These are phyloP conservation scores for Prunus dulcis DNA, from an alignment of 306 rosid species.

Conservation along the genomic window DNA sequence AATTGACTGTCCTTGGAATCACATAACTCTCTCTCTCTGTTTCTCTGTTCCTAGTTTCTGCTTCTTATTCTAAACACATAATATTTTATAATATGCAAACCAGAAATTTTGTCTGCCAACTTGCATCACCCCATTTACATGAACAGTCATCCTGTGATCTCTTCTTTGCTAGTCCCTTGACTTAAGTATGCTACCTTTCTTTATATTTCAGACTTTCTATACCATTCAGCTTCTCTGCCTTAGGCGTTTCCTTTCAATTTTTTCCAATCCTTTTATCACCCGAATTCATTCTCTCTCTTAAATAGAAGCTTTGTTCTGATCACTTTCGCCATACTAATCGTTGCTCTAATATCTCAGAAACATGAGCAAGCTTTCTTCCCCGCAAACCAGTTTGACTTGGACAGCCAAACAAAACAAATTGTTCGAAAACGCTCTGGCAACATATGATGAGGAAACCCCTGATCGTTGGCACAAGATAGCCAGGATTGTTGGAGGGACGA, in stretches of 20 bases:
- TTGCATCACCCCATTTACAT: slow-evolving; percentile 27
- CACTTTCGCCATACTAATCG: slow-evolving; percentile 21
- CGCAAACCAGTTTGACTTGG: slow-evolving; percentile 39
- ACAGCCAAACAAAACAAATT: slow-evolving; percentile 51
- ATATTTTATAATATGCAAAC: slow-evolving; percentile 17
- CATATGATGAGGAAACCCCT: slow-evolving; percentile 53
- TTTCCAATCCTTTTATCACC: slow-evolving; percentile 13
- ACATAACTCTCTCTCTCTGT: slow-evolving; percentile 1
- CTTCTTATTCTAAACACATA: slow-evolving; percentile 7
- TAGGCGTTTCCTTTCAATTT: slow-evolving; percentile 2
- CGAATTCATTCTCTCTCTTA: slow-evolving; percentile 27
- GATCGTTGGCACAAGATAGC: slow-evolving; percentile 68
- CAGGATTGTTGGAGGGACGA: slow-evolving; percentile 54
- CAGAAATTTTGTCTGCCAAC: slow-evolving; percentile 18
- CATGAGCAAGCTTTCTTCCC: slow-evolving; percentile 39
- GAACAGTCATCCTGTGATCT: slow-evolving; percentile 23
- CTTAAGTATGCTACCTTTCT: slow-evolving; percentile 19
- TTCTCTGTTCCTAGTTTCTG: slow-evolving; percentile 17
- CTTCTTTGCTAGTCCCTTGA: slow-evolving; percentile 25
- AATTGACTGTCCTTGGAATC: slow-evolving; percentile 17
- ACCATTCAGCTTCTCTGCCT: slow-evolving; percentile 11
- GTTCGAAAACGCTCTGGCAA: slow-evolving; percentile 67
- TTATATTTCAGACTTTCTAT: slow-evolving; percentile 27
- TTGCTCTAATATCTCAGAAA: slow-evolving; percentile 17
- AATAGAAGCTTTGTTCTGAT: not conserved